Conservation (phyloP, 306 rosid species). For the Elaeagnus macrophylla region DNA sequence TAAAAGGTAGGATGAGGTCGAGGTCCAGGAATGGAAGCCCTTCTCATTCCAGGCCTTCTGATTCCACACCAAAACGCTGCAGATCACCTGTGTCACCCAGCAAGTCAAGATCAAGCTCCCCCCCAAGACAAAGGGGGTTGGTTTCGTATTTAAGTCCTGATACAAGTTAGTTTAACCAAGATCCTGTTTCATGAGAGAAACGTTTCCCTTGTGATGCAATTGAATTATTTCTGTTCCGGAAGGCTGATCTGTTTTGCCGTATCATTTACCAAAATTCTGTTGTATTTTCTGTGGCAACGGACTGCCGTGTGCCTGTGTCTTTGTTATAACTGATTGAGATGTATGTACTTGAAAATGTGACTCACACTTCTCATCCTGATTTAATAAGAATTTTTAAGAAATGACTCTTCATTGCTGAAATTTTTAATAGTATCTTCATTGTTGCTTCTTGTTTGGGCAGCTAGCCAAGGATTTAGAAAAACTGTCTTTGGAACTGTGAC, state of each 20-base stretch:
- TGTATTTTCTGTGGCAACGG: neutral
- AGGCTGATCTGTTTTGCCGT: neutral
- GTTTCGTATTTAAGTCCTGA: conserved; percentile 80
- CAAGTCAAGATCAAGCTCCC: conserved; percentile 71
- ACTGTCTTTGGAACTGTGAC: too few species aligned
- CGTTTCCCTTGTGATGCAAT: neutral
- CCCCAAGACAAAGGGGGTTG: conserved; percentile 65
- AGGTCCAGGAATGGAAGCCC: conserved; percentile 28
- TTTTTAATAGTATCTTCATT: too few species aligned
- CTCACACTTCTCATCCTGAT: too few species aligned
- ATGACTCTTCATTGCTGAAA: too few species aligned
- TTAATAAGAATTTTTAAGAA: too few species aligned
- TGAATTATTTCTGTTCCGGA: neutral
- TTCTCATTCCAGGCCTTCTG: conserved; percentile 56
- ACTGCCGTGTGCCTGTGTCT: too few species aligned
- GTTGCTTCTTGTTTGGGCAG: too few species aligned
- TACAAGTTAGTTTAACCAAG: conserved; percentile 22
- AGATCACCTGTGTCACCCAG: conserved; percentile 42
- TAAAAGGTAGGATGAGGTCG: conserved; percentile 34
- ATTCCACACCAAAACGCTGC: conserved; percentile 27
- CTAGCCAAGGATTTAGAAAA: too few species aligned
- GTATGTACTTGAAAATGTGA: too few species aligned
- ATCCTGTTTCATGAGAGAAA: conserved; percentile 5
- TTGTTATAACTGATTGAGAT: too few species aligned
- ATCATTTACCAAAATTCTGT: neutral